These are phyloP conservation scores for Perilla frutescens DNA, from an alignment of 257 asterid genomes.

Conservation along the genomic window DNA sequence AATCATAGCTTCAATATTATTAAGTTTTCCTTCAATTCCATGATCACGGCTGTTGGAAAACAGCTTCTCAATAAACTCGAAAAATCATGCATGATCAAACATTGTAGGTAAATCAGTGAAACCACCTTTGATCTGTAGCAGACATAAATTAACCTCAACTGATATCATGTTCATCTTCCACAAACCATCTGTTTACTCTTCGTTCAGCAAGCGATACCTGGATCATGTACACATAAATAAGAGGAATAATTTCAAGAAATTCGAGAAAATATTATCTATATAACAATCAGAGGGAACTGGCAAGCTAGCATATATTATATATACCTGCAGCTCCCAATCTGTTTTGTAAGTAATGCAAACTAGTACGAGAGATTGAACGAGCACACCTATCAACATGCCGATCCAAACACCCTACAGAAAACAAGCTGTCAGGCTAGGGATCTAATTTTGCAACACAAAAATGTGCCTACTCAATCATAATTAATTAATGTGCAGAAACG, in stretches of 20 bases:
- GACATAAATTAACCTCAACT: background rate
- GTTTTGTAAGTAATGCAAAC: constrained; percentile 46
- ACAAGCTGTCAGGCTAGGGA: background rate
- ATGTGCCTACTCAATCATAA: too few species aligned
- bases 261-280: background rate
- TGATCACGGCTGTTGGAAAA: too few species aligned
- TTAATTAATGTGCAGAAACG: too few species aligned
- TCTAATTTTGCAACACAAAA: too few species aligned
- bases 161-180: constrained; percentile 34
- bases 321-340: constrained; percentile 55
- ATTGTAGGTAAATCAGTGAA: too few species aligned
- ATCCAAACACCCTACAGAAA: constrained; percentile 55
- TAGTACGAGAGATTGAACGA: constrained; percentile 47
- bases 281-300: background rate
- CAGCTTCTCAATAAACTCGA: too few species aligned
- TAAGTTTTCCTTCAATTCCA: too few species aligned
- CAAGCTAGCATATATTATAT: background rate
- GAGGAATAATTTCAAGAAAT: background rate
- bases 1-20: too few species aligned
- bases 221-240: too few species aligned
- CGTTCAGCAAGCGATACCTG: constrained; percentile 45
- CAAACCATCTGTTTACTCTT: constrained; percentile 47
- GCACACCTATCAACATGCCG: constrained; percentile 51
- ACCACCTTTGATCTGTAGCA: too few species aligned
- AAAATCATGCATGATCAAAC: too few species aligned